phyloP scores from a whole-genome alignment of 2,329 filamentous ascomycete genomes.

The Knufia petricola region DNA sequence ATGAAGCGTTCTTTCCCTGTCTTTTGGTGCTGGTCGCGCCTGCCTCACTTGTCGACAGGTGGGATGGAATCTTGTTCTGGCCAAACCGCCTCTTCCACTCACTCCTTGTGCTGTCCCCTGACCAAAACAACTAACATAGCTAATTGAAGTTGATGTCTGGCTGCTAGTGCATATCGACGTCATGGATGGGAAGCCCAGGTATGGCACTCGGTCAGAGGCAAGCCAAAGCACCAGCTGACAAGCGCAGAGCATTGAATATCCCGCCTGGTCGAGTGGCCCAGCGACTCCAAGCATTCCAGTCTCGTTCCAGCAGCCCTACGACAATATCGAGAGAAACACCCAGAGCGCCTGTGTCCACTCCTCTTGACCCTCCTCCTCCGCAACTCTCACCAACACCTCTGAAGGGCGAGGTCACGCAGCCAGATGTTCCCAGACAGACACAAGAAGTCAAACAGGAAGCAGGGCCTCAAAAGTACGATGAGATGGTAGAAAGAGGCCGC shows the following conservation, averaged over 20 bases:
- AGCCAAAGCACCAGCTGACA: slow-evolving; percentile 7
- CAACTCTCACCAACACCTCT: slow-evolving; percentile 3
- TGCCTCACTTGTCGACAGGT: slow-evolving; percentile 9
- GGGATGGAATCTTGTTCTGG: too few species aligned
- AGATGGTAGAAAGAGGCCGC: slow-evolving; percentile 1
- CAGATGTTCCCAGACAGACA: slow-evolving; percentile 4
- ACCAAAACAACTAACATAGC: neutral
- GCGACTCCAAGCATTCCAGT: slow-evolving; percentile 21
- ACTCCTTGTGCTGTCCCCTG: neutral
- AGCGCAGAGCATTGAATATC: slow-evolving; percentile 9
- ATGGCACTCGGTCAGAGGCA: neutral
- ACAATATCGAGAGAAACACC: slow-evolving; percentile 11
- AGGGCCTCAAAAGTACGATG: neutral
- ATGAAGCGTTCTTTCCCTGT: neutral
- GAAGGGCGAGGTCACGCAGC: neutral
- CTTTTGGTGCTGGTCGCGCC: neutral
- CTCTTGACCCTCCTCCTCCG: neutral
- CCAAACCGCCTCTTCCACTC: too few species aligned
- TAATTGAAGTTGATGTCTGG: neutral
- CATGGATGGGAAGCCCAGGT: slow-evolving; percentile 4
- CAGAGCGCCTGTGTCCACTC: slow-evolving; percentile 8
- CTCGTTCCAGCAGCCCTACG: neutral
- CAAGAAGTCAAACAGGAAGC: neutral
- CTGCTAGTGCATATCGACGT: neutral
- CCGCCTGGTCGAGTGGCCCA: slow-evolving; percentile 18